Conservation (phyloP, 805 yeast species). For the Hanseniaspora jakobsenii region DNA sequence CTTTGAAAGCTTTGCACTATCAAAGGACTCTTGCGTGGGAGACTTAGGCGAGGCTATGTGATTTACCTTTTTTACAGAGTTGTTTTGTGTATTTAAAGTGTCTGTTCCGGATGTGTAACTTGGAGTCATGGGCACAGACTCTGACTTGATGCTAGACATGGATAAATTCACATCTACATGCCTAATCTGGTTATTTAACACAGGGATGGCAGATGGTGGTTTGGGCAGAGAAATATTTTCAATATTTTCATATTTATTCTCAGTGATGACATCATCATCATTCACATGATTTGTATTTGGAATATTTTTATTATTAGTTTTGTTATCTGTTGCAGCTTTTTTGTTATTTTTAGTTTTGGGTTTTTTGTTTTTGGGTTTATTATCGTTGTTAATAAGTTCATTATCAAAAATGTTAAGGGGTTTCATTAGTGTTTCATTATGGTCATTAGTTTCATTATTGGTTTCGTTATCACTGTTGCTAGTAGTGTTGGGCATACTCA, state of each 20-base stretch:
- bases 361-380: too few relatives aligned
- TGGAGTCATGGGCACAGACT: slow-evolving; percentile 15
- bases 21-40: slow-evolving; percentile 6
- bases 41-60: background rate
- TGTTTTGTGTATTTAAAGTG: background rate
- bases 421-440: background rate
- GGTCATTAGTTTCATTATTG: too few relatives aligned
- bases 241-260: too few relatives aligned
- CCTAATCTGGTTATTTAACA: background rate
- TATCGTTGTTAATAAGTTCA: background rate
- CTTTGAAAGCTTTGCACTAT: slow-evolving; percentile 14
- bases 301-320: too few relatives aligned
- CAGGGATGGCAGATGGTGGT: too few relatives aligned
- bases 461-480: too few relatives aligned
- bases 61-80: background rate
- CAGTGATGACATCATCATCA: too few relatives aligned
- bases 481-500: too few relatives aligned
- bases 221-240: too few relatives aligned
- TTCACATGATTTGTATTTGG: too few relatives aligned
- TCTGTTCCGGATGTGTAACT: slow-evolving; percentile 7
- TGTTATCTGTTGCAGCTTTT: too few relatives aligned
- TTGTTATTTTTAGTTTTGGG: too few relatives aligned
- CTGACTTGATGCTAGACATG: slow-evolving; percentile 6
- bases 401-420: slow-evolving; percentile 1
- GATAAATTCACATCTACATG: background rate